Evolutionary conservation across 805 yeast genomes (phyloP).

Genomic region (Clavispora asparagi): DNA sequence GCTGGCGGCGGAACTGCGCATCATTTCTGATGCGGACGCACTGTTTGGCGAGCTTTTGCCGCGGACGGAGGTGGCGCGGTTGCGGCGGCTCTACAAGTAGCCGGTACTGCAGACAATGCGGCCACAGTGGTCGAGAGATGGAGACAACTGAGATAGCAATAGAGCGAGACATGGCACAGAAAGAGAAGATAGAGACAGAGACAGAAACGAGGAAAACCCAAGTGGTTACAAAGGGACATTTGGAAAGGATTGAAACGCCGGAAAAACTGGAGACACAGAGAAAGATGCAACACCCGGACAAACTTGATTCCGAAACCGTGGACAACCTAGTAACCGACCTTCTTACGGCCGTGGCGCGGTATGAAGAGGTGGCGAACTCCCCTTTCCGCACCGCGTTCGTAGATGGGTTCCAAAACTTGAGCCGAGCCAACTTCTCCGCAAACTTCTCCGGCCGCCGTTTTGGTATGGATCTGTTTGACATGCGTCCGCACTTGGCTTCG

Average conservation of each 20-base stretch:
- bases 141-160: not conserved
- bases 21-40: slow-evolving; percentile 31
- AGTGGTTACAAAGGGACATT: too few relatives aligned
- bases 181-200: too few relatives aligned
- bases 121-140: too few relatives aligned
- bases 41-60: slow-evolving; percentile 42
- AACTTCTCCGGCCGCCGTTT: slow-evolving; percentile 33
- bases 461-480: slow-evolving; percentile 41
- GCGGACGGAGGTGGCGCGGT: slow-evolving; percentile 34
- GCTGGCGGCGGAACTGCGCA: slow-evolving; percentile 47
- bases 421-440: slow-evolving; percentile 46
- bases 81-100: slow-evolving; percentile 37
- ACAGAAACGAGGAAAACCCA: too few relatives aligned
- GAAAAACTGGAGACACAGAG: too few relatives aligned
- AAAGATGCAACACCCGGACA: too few relatives aligned
- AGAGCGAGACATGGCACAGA: not conserved
- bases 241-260: too few relatives aligned
- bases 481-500: slow-evolving; percentile 25
- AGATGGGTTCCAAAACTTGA: slow-evolving; percentile 36
- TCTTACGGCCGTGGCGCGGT: slow-evolving; percentile 28
- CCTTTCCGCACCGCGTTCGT: slow-evolving; percentile 18
- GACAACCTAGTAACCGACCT: slow-evolving; percentile 7
- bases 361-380: slow-evolving; percentile 22
- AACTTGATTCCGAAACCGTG: not conserved
- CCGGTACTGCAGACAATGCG: not conserved